Base-by-base conservation (phyloP, 257 asterid genomes). In the Cordia subcordata region DNA sequence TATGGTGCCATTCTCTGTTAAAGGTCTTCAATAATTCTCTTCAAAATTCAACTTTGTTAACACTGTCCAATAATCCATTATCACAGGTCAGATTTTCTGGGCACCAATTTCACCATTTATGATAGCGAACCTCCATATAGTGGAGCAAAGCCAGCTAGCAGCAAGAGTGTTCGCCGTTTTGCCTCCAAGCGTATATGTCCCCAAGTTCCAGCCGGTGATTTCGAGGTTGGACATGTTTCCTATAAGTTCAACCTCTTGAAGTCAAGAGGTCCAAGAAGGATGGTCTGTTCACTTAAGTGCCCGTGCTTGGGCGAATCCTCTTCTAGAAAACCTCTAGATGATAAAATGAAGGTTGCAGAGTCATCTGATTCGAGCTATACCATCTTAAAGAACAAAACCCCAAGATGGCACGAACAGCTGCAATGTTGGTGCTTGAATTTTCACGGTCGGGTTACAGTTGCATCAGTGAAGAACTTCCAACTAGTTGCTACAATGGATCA, bases 351-450 rank as follows among this genome's bases (percentile, higher is more conserved):
- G 75, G 57, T 57, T 33, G 58, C 77, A 8, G 68, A 68, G 5
- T 49, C 60, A 10, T 54, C 67, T 8, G 46, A 68, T 18, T 74
- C 72, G 1, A 66, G 68, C 17, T 61, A 38, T 51, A 84, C 93
- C 3, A 40, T 91, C 55, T 56, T 91, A 73, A 91, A 76, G 73
- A 91, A 88, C 78, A 91, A 91, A 68, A 84, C 96, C 32, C 98
- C 98, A 0, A 67, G 96, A 57, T 88, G 98, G 98, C 96, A 91
- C 8, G 95, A 91, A 42, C 89, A 88, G 67, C 73, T 91, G 76
- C 94, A 91, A 64, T 91, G 96, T 58, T 91, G 98, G 98, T 91
- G 98, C 79, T 76, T 91, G 79, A 91, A 91, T 75, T 91, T 91
- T 71, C 98, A 91, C 8, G 98, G 96, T 5, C 76, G 98, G 72